Evolutionary conservation across 768 basidiomycete species (phyloP), one percentile per base, ranked within the genome.

Genomic region (Suillus discolor): DNA sequence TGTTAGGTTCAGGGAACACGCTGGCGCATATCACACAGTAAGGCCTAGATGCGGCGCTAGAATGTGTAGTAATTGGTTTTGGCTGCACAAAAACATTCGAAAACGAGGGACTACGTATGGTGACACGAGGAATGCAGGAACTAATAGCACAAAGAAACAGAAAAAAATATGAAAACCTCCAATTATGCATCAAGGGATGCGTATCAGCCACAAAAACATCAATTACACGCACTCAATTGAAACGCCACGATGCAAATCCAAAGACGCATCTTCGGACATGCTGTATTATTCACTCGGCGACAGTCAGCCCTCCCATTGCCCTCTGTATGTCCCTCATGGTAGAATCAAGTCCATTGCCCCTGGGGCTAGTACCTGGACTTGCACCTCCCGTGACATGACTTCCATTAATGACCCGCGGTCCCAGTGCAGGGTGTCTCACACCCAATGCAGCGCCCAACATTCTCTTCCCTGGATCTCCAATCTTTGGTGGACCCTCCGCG

Each of bases 391-490:
- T 70, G 61, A 77, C 79, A 31, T 60, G 59, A 62, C 77, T 75
- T 64, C 77, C 79, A 73, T 69, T 75, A 67, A 89, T 75, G 61
- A 86, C 74, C 68, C 92, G 85, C 44, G 89, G 87, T 25, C 84
- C 85, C 65, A 93, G 79, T 45, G 84, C 83, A 38, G 93, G 93
- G 77, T 93, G 92, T 78, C 93, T 85, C 66, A 94, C 84, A 54
- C 93, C 94, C 64, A 95, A 81, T 39, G 93, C 93, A 62, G 90
- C 89, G 49, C 92, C 94, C 28, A 95, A 83, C 93, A 95, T 95
- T 72, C 93, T 83, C 80, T 92, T 93, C 47, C 91, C 93, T 39
- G 93, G 91, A 76, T 95, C 92, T 42, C 93, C 93, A 70, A 95
- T 93, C 72, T 89, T 85, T 25, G 92, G 92, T n/a, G 88, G 89